Base-by-base conservation (phyloP, 768 basidiomycete species). In the Jaapia argillacea region DNA sequence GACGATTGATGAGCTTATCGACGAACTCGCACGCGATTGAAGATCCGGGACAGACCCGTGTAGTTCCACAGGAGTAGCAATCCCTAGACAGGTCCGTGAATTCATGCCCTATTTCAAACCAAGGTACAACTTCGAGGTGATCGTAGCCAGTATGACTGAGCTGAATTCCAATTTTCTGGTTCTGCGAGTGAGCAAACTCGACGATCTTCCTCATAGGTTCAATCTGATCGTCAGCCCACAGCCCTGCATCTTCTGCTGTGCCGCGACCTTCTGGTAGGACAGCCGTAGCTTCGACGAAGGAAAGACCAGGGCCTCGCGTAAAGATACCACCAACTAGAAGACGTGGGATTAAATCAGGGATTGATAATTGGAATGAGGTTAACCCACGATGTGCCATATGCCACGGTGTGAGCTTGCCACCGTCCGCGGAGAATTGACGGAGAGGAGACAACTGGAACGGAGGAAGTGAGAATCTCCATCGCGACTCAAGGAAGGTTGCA, bases 61-160 rank as follows among this genome's bases (percentile, higher is more conserved):
- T n/a, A n/a, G n/a, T n/a, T n/a, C n/a, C n/a, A n/a, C n/a, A n/a
- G n/a, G n/a, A n/a, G n/a, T n/a, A n/a, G n/a, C n/a, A n/a, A n/a
- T n/a, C n/a, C n/a, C n/a, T n/a, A 2, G 75, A 79, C 1, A 85
- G 79, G 35, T 60, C 60, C 1, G 57, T 50, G 4, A 72, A 72
- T 10, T 52, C 41, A 7, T 58, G 28, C 24, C 59, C 59, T n/a
- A 53, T 47, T 24, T 60, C 43, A 24, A 82, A 54, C 80, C 81
- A 87, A 0, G 82, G 80, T 1, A 77, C 71, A 14, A 73, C 57
- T 0, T 70, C 77, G 6, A 76, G 78, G 0, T 75, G 82, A 57
- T 87, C 88, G n/a, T 85, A 68, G 0, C 86, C 85, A 0, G 83
- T 81, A 48, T 89, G 85, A 0, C 72, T 79, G 14, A 88, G 70